Conservation (phyloP, 768 basidiomycete genomes). For the Naganishia friedmannii region DNA sequence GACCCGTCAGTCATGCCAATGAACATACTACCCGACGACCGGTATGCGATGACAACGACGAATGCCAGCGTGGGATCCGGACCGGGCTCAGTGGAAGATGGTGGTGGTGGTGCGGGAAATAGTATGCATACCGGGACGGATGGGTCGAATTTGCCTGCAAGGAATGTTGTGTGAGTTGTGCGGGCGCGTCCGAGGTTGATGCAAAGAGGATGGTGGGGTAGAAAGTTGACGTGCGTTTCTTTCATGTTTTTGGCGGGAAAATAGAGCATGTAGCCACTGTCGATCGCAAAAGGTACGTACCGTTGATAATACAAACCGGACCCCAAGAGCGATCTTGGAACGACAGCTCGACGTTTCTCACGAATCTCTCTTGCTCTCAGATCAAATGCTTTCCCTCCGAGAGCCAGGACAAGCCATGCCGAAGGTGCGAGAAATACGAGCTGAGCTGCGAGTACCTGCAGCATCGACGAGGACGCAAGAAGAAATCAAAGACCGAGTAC, state of each 20-base stretch:
- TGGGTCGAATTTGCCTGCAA: background rate
- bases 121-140: background rate
- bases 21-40: background rate
- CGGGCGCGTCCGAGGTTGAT: background rate
- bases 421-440: slow-evolving; percentile 33
- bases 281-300: slow-evolving; percentile 37
- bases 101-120: too few species aligned
- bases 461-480: slow-evolving; percentile 37
- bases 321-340: too few species aligned
- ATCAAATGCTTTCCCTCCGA: slow-evolving; percentile 34
- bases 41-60: background rate
- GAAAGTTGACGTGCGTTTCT: too few species aligned
- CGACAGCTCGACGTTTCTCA: too few species aligned
- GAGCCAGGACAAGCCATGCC: slow-evolving; percentile 33
- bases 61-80: background rate
- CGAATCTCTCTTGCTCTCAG: slow-evolving; percentile 26
- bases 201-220: too few species aligned
- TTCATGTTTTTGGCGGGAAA: background rate
- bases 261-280: slow-evolving; percentile 36
- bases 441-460: slow-evolving; percentile 37
- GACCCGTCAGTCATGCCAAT: background rate
- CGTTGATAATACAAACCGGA: too few species aligned
- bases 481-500: slow-evolving; percentile 32
- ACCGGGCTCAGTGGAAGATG: background rate
- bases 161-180: slow-evolving; percentile 24